A percentile compares a stretch with the other conserved stretches of the same genome.
Evolutionary conservation across 805 yeast species (phyloP).

Genomic region (Candida incommunis): DNA sequence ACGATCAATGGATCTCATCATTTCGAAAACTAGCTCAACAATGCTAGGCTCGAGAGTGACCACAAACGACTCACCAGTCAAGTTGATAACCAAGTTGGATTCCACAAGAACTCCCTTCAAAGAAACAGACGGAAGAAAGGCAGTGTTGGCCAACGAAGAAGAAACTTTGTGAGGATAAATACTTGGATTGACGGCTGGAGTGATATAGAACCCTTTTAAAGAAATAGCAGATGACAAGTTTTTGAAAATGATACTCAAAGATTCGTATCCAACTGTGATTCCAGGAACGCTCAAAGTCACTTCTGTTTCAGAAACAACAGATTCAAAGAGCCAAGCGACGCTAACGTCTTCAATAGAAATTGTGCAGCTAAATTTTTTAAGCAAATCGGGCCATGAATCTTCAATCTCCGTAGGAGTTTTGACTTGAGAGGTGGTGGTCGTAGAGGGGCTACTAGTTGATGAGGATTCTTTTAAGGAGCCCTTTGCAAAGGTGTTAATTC

Average conservation of each 20-base stretch:
- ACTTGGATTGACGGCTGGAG: not conserved
- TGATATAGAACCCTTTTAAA: not conserved
- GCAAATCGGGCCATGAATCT: no score
- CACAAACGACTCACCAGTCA: not conserved
- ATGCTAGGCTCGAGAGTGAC: not conserved
- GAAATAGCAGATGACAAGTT: not conserved
- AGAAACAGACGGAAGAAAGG: not conserved
- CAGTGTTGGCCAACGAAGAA: not conserved
- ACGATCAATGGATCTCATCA: not conserved
- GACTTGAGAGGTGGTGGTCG: no score
- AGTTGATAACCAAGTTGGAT: not conserved
- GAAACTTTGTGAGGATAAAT: not conserved
- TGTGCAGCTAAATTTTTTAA: not conserved
- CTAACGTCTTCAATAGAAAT: not conserved
- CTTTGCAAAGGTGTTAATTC: no score
- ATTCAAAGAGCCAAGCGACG: not conserved
- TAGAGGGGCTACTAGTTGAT: no score
- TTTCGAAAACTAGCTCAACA: not conserved
- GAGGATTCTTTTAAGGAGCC: no score
- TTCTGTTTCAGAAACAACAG: not conserved
- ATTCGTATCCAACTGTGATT: not conserved
- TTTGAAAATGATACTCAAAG: not conserved
- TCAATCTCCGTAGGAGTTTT: no score
- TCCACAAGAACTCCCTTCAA: not conserved
- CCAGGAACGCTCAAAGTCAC: not conserved